These are phyloP conservation scores for Hypoxylon sp. DNA, from an alignment of 2,329 filamentous ascomycete species.

Conservation along the genomic window DNA sequence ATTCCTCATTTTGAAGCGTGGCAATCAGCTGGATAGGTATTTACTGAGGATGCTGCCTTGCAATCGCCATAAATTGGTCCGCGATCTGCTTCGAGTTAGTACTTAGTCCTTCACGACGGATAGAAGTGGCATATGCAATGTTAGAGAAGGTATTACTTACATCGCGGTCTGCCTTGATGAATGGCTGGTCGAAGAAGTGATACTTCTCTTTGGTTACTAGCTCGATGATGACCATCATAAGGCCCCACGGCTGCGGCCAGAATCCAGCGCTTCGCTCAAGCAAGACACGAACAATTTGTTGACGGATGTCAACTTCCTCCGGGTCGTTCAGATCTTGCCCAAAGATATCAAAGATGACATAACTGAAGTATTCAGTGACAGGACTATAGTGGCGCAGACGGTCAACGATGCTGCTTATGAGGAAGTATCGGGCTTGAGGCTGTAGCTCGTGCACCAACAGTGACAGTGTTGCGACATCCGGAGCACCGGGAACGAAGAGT, in stretches of 20 bases:
- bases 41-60: constrained; percentile 47
- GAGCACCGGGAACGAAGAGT: constrained; percentile 74
- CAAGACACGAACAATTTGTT: constrained; percentile 90
- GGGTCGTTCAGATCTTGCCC: constrained; percentile 79
- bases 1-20: background rate
- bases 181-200: constrained; percentile 92
- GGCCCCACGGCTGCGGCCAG: constrained; percentile 95
- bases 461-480: constrained; percentile 80
- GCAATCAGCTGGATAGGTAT: background rate
- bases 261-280: constrained; percentile 90
- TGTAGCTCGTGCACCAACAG: constrained; percentile 81
- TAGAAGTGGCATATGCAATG: background rate
- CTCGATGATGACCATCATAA: constrained; percentile 90
- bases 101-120: background rate
- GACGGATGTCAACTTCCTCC: constrained; percentile 85
- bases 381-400: constrained; percentile 92
- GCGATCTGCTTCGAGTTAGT: constrained; percentile 48
- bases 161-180: constrained; percentile 91
- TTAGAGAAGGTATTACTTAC: constrained; percentile 62
- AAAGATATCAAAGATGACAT: constrained; percentile 87
- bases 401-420: constrained; percentile 88
- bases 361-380: constrained; percentile 93
- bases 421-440: constrained; percentile 85
- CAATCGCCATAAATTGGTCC: constrained; percentile 51
- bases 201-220: constrained; percentile 92